Conservation (phyloP, 2,329 filamentous ascomycete species). For the Rachicladosporium sp. region DNA sequence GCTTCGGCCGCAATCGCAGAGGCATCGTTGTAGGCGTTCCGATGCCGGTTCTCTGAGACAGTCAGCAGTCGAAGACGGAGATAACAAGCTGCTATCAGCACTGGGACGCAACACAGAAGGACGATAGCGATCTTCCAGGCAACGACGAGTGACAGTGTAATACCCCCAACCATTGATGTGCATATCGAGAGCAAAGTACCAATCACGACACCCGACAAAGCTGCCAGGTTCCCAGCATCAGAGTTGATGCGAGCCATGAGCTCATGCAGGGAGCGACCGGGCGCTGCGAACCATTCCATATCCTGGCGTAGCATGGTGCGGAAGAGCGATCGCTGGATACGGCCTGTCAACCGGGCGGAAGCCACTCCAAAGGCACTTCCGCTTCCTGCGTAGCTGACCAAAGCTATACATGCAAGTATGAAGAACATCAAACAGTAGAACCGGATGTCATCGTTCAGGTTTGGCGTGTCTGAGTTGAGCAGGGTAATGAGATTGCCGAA, state of each 20-base stretch:
- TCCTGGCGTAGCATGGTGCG: constrained; percentile 43
- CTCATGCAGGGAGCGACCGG: constrained; percentile 30
- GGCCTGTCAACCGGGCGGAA: constrained; percentile 33
- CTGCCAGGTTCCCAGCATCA: constrained; percentile 36
- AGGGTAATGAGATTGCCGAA: constrained; percentile 42
- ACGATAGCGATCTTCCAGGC: constrained; percentile 68
- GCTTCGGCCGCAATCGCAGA: constrained; percentile 42
- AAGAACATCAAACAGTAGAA: constrained; percentile 42
- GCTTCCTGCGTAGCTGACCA: constrained; percentile 31
- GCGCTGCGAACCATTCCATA: constrained; percentile 37
- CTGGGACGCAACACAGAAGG: constrained; percentile 54
- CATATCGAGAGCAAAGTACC: constrained; percentile 56
- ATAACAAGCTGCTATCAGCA: constrained; percentile 56
- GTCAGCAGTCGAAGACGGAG: constrained; percentile 54
- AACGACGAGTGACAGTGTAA: constrained; percentile 57
- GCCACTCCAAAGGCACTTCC: constrained; percentile 39
- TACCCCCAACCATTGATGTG: constrained; percentile 55
- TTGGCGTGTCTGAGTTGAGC: constrained; percentile 26
- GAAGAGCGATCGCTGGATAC: constrained; percentile 35
- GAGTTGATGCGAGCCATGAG: constrained; percentile 36
- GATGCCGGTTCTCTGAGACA: constrained; percentile 43
- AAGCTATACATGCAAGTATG: constrained; percentile 38
- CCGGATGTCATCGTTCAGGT: constrained; percentile 22
- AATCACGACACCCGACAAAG: constrained; percentile 50
- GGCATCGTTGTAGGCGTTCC: constrained; percentile 38